Evolutionary conservation across 441 rosid species (phyloP).

Genomic region (Caryocar brasiliense): DNA sequence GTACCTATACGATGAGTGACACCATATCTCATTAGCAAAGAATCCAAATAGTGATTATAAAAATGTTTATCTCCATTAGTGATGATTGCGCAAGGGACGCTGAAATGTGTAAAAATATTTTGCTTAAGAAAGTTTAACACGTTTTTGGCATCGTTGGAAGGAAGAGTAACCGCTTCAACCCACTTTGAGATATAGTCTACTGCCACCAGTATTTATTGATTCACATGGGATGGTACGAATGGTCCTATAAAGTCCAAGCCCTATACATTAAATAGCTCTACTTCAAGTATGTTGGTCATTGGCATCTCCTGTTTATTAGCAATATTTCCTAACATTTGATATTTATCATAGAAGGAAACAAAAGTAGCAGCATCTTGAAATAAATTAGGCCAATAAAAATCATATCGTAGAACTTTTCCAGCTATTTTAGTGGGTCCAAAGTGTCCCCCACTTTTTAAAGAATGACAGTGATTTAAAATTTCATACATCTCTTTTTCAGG

Average conservation of each 20-base stretch:
- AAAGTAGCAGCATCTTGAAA: too few relatives aligned
- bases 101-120: neutral
- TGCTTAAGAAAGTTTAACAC: neutral
- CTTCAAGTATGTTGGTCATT: neutral
- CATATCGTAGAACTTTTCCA: neutral
- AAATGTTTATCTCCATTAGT: neutral
- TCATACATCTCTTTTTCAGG: neutral
- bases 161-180: neutral
- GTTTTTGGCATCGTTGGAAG: neutral
- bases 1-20: neutral
- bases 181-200: neutral
- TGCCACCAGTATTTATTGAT: neutral
- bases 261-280: too few relatives aligned
- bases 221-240: neutral
- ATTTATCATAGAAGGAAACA: neutral
- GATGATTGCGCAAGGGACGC: neutral
- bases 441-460: neutral
- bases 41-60: neutral
- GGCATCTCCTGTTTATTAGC: neutral
- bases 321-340: neutral
- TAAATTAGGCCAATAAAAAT: neutral
- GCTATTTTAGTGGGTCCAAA: neutral
- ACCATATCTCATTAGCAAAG: neutral
- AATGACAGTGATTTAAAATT: neutral
- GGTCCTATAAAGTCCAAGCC: conserved; percentile 1